These are phyloP conservation scores for Rhizopogon vulgaris DNA, from an alignment of 768 basidiomycete genomes.

Conservation along the genomic window DNA sequence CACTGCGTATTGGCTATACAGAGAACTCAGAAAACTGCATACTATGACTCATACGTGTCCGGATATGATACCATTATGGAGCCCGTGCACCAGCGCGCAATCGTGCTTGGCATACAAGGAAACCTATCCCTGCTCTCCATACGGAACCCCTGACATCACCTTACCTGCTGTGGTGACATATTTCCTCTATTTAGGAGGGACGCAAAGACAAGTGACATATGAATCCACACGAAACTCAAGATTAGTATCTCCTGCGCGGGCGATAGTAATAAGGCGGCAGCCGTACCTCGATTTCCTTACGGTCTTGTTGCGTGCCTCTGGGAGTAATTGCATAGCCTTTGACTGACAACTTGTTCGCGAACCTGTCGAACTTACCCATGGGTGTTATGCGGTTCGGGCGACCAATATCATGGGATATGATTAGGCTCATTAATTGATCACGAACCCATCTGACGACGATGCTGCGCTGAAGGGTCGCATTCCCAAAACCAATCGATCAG, in stretches of 20 bases:
- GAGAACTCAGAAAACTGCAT: neutral
- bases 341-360: neutral
- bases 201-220: neutral
- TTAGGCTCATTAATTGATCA: neutral
- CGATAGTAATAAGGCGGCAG: neutral
- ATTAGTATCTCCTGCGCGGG: neutral
- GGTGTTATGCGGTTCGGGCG: neutral
- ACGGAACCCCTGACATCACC: neutral
- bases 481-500: neutral
- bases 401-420: neutral
- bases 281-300: neutral
- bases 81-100: neutral
- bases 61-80: neutral
- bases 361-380: neutral
- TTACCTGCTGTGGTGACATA: neutral
- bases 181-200: neutral
- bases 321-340: neutral
- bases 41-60: neutral
- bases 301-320: neutral
- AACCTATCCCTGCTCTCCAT: neutral
- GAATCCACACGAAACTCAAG: neutral
- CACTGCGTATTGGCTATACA: neutral
- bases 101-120: neutral
- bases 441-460: neutral
- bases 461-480: neutral